Base-by-base conservation (phyloP, 1,284 basidiomycete species). In the Irpex sp. region DNA sequence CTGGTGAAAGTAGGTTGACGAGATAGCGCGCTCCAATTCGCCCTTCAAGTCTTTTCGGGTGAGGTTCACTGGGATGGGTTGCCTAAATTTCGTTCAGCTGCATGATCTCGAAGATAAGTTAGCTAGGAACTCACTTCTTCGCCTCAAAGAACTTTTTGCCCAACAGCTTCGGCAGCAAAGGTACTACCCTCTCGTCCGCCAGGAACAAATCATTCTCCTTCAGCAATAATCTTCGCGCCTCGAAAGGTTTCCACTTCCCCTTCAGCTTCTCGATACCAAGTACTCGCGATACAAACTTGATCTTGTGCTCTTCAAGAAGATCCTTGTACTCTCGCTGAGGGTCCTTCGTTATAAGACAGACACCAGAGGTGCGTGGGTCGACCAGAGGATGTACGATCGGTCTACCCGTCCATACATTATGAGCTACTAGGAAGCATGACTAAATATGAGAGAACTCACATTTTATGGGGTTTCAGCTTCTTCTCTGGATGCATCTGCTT, bases 321-420 rank as follows among this genome's bases (percentile, higher is more conserved):
- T 97, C 93, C 76, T 98, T 98, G 82, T 97, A 98, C 72, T 94
- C 84, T 59, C 96, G 79, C 72, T 98, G 96, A 7, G 97, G 96
- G 74, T 97, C 94, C 76, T 98, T 98, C 58, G 90, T 91, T 73
- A 99, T 88, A 58, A 99, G 81, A 73, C 96, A 98, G 57, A 98
- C 82, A 14, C 88, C 77, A 4, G 86, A 87, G 8, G 83, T 84
- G 59, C 88, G 86, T 14, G 88, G 94, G 78, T 91, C 94, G 70
- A 91, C 85, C 63, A 93, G 78, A 2, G 96, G 89, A 74, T 96
- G 83, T 48, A 84, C 85, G 55, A 98, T 81, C 28, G 90, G 86
- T 65, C 92, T 94, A 33, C 28, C 28, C 28, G 28, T 33, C 7
- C 28, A 33, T 6, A 33, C 6, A 7, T 33, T 7, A 33, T 33